These are phyloP conservation scores for Cladosporium phlei DNA, from an alignment of 2,329 filamentous ascomycete genomes.

Conservation along the genomic window DNA sequence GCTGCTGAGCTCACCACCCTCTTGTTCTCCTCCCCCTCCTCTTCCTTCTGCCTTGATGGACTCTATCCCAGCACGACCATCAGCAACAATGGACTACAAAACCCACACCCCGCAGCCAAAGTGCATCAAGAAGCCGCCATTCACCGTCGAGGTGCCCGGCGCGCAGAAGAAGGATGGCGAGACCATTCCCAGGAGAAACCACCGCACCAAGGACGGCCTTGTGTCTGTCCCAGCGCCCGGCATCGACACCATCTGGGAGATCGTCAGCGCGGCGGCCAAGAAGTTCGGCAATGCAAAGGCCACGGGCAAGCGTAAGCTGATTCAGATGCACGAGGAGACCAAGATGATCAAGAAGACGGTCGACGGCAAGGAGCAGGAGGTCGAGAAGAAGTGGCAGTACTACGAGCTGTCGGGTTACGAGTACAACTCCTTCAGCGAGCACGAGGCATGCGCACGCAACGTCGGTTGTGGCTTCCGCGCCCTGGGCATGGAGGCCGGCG, in stretches of 20 bases:
- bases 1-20: conserved; percentile 4
- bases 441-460: conserved; percentile 63
- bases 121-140: conserved; percentile 61
- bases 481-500: conserved; percentile 62
- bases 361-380: conserved; percentile 71
- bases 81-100: conserved; percentile 43
- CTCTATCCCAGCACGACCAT: conserved; percentile 16
- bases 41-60: neutral
- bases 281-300: conserved; percentile 51
- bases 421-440: conserved; percentile 75
- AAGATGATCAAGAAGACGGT: conserved; percentile 88
- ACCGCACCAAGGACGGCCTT: conserved; percentile 65
- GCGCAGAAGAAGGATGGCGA: conserved; percentile 69
- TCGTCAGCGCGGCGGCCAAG: conserved; percentile 64
- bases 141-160: conserved; percentile 67
- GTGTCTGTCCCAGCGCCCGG: conserved; percentile 61
- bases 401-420: conserved; percentile 76
- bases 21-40: neutral
- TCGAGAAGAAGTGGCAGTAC: conserved; percentile 88
- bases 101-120: conserved; percentile 45
- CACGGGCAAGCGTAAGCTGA: conserved; percentile 63
- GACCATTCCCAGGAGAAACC: conserved; percentile 75
- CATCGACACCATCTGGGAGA: conserved; percentile 72
- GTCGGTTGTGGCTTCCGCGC: conserved; percentile 70
- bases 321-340: conserved; percentile 74